Evolutionary conservation across 495 filamentous ascomycete genomes (phyloP), one percentile per base, ranked within the genome.

Genomic region (Glutinoglossum americanum): DNA sequence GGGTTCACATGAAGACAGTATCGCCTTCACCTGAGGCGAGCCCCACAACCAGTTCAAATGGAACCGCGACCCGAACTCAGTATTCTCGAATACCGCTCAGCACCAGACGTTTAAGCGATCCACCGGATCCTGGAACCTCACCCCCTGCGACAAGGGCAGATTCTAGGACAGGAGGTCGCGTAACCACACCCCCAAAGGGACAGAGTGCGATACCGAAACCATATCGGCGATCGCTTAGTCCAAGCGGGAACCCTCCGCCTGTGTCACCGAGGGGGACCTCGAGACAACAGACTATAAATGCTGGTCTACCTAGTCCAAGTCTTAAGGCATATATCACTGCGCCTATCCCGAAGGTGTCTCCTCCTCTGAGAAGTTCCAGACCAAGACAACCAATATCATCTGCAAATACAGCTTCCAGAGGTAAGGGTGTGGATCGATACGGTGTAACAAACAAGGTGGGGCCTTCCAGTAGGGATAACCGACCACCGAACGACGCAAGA

Each of bases 351-450:
- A 79, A 80, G 57, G 77, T 76, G 57, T 86, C 83, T 4, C 89
- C 89, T 0, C 82, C 80, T 13, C 71, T 95, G 23, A 78, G 89
- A 58, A 89, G 87, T 61, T 94, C 89, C 10, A 75, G 85, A 44
- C 85, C 86, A 21, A 74, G 89, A 30, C 82, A 85, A 66, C 83
- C 84, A 10, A 81, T 94, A 32, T 87, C 87, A 32, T 74, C 78
- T 45, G 84, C 84, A n/a, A 73, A 76, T 10, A 80, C 56, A 48
- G 21, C 41, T 13, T 48, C 54, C 25, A 80, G 81, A 60, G 77
- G 80, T 58, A 80, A 75, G 64, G 70, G 73, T 7, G 70, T 70
- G 11, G 76, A 80, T 56, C 69, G 70, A n/a, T 1, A 39, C 41
- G 54, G 54, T 69, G 75, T 60, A 51, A 70, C 26, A 63, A 71